Evolutionary conservation across 345 rosid species (phyloP).

Genomic region (Brassica cretica): DNA sequence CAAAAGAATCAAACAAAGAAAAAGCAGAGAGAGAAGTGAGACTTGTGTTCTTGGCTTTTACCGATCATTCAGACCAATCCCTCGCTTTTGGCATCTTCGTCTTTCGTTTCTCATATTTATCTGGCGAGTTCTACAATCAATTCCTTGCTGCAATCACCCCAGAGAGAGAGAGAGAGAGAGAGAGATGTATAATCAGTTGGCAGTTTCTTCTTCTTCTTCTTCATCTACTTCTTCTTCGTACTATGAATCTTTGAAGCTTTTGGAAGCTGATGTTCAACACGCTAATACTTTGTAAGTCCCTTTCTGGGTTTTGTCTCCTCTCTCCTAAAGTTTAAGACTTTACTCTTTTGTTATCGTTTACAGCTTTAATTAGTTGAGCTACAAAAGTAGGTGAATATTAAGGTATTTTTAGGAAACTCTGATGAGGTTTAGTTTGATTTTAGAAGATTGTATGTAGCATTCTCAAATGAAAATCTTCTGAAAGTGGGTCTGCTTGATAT

Average conservation of each 20-base stretch:
- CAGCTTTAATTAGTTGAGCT: constrained; percentile 28
- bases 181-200: constrained; percentile 39
- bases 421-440: background rate
- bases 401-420: constrained; percentile 24
- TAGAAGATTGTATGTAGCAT: background rate
- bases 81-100: constrained; percentile 33
- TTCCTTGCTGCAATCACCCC: constrained; percentile 17
- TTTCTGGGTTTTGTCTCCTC: constrained; percentile 34
- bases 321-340: constrained; percentile 25
- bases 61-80: constrained; percentile 41
- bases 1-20: constrained; percentile 22
- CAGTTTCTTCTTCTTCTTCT: constrained; percentile 34
- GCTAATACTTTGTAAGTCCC: constrained; percentile 77
- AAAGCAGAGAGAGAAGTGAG: constrained; percentile 31
- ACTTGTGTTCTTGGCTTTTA: constrained; percentile 41
- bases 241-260: constrained; percentile 72
- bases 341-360: constrained; percentile 3
- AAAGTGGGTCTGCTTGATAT: background rate
- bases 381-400: constrained; percentile 6
- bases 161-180: constrained; percentile 1
- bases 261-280: constrained; percentile 87
- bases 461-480: background rate
- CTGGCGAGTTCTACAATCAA: background rate
- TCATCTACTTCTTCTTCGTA: constrained; percentile 42
- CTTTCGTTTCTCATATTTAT: constrained; percentile 14